Conservation (phyloP, 129 eudicot genomes). For the Artemisia tridentata region DNA sequence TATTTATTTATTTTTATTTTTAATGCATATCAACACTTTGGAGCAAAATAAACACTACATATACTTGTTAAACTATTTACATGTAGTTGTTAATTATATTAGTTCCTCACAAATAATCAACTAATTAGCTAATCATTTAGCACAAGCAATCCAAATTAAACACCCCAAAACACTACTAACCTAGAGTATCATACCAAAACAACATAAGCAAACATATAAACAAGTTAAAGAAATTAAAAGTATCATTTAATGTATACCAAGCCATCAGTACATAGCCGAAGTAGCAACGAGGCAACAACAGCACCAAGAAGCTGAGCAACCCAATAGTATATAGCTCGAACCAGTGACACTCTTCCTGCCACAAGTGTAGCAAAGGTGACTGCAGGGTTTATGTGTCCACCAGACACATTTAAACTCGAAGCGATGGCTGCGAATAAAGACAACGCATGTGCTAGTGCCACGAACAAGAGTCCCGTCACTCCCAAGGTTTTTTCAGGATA, state of each 20-base stretch:
- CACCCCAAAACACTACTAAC: too few relatives aligned
- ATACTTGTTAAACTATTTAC: too few relatives aligned
- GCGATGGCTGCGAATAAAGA: conserved; percentile 82
- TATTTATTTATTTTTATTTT: too few relatives aligned
- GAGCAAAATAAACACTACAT: too few relatives aligned
- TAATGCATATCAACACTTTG: too few relatives aligned
- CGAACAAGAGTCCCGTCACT: conserved; percentile 48
- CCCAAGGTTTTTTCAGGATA: conserved; percentile 43
- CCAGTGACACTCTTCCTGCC: conserved; percentile 68
- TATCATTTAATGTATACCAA: conserved; percentile 40
- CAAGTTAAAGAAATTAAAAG: too few relatives aligned
- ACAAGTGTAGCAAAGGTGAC: conserved; percentile 82
- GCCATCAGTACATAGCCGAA: conserved; percentile 70
- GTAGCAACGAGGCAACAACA: conserved; percentile 56
- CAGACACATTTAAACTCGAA: conserved; percentile 74
- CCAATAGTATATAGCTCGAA: conserved; percentile 83
- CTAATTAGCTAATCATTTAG: too few relatives aligned
- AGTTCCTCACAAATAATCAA: too few relatives aligned
- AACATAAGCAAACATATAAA: too few relatives aligned
- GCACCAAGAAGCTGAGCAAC: conserved; percentile 84
- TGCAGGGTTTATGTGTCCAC: conserved; percentile 90
- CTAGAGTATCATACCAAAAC: too few relatives aligned
- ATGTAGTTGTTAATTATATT: too few relatives aligned
- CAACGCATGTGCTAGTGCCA: conserved; percentile 77
- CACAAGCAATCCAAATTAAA: too few relatives aligned